Conservation (phyloP, 805 yeast genomes). For the Cyberlindnera xishuangbannaensis region DNA sequence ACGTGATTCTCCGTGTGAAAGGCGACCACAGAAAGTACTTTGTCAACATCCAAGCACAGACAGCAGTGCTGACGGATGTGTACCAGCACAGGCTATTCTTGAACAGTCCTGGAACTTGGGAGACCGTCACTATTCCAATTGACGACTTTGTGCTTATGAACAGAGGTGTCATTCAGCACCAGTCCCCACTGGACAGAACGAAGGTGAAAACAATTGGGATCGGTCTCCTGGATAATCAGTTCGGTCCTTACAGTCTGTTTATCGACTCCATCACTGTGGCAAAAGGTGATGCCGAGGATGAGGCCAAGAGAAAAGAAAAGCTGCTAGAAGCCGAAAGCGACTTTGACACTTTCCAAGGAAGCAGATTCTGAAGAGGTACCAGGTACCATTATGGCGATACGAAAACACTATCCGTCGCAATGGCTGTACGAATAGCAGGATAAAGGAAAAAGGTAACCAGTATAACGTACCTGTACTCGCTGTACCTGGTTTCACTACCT, state of each 20-base stretch:
- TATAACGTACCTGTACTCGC: no score
- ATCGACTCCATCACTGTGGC: conserved; percentile 70
- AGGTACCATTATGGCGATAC: no score
- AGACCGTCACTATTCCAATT: conserved; percentile 71
- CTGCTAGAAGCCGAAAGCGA: conserved; percentile 8
- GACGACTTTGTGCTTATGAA: conserved; percentile 78
- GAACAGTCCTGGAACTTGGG: conserved; percentile 73
- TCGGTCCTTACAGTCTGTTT: conserved; percentile 67
- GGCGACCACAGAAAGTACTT: conserved; percentile 71
- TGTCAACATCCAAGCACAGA: conserved; percentile 76
- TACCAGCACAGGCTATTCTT: conserved; percentile 78
- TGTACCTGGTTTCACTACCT: no score
- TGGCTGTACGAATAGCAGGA: no score
- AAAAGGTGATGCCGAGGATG: conserved; percentile 37
- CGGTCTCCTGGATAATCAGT: conserved; percentile 71
- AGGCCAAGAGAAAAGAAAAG: conserved; percentile 13
- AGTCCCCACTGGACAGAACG: conserved; percentile 51
- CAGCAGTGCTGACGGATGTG: conserved; percentile 70
- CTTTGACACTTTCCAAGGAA: conserved; percentile 10
- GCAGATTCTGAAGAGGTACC: conserved; percentile 2
- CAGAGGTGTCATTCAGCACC: conserved; percentile 65
- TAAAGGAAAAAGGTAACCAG: no score
- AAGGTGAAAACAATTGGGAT: conserved; percentile 70
- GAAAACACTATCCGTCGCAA: no score
- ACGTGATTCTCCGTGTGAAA: conserved; percentile 62